A percentile compares a stretch with the other conserved stretches of the same genome.
Conservation (phyloP, 1,284 basidiomycete genomes). For the Baeospora myosura region DNA sequence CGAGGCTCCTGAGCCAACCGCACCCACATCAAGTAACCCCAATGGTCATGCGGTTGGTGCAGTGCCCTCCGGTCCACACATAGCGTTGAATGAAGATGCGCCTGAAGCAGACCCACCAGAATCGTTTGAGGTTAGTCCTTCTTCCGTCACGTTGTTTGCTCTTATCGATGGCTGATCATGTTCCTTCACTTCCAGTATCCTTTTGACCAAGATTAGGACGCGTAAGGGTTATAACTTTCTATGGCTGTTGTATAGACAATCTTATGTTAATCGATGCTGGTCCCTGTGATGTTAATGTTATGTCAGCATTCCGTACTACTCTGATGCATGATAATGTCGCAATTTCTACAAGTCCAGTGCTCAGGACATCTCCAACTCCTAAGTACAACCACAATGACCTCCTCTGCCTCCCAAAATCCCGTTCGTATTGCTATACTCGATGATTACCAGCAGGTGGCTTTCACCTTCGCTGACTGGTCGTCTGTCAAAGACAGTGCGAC, state of each 20-base stretch:
- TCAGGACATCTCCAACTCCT: neutral
- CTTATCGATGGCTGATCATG: conserved; percentile 11
- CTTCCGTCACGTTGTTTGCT: conserved; percentile 4
- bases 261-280: neutral
- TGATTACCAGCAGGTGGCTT: conserved; percentile 52
- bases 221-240: conserved; percentile 4
- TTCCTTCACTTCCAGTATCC: conserved; percentile 39
- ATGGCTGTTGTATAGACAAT: neutral
- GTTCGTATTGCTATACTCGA: conserved; percentile 49
- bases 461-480: conserved; percentile 47
- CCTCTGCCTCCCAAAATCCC: conserved; percentile 8
- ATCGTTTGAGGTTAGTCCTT: conserved; percentile 64
- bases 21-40: conserved; percentile 15
- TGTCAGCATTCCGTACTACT: conserved; percentile 1
- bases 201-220: conserved; percentile 54
- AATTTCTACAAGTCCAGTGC: too few relatives aligned
- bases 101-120: conserved; percentile 75
- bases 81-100: conserved; percentile 60
- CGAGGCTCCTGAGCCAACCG: conserved; percentile 23
- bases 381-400: neutral
- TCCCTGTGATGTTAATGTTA: neutral
- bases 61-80: conserved; percentile 35
- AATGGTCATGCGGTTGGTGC: conserved; percentile 17
- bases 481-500: conserved; percentile 28
- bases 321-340: neutral